A percentile compares a stretch with the other conserved stretches of the same genome.
These are phyloP conservation scores for Peronosclerospora sorghi DNA, from an alignment of 352 stramenopile genomes.

Conservation along the genomic window DNA sequence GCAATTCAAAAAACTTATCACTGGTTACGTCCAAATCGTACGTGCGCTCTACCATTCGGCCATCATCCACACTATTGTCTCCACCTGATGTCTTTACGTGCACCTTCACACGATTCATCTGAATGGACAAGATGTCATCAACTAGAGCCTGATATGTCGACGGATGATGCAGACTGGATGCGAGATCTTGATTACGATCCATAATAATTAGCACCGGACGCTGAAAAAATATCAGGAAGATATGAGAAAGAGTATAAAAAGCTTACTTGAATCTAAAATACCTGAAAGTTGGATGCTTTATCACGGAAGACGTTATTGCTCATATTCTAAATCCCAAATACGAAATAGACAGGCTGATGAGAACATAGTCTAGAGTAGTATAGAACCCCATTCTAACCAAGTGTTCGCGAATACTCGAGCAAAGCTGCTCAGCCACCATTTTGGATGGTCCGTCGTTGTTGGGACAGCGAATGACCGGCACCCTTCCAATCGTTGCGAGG, in stretches of 20 bases:
- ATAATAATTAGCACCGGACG: slow-evolving; percentile 94
- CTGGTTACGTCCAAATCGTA: slow-evolving; percentile 76
- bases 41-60: slow-evolving; percentile 40
- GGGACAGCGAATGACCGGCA: slow-evolving; percentile 94
- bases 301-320: slow-evolving; percentile 64
- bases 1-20: slow-evolving; percentile 76
- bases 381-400: slow-evolving; percentile 23
- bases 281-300: slow-evolving; percentile 50
- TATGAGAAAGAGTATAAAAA: slow-evolving; percentile 2
- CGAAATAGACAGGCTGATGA: not conserved
- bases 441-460: slow-evolving; percentile 89
- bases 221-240: slow-evolving; percentile 14
- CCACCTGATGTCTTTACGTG: slow-evolving; percentile 45
- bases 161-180: slow-evolving; percentile 91
- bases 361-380: not conserved
- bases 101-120: slow-evolving; percentile 94
- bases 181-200: slow-evolving; percentile 94
- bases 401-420: slow-evolving; percentile 64
- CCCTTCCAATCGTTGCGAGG: slow-evolving; percentile 84
- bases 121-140: slow-evolving; percentile 93
- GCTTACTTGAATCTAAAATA: slow-evolving; percentile 3
- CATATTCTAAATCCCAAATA: slow-evolving; percentile 21
- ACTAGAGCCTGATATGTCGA: slow-evolving; percentile 91
- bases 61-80: slow-evolving; percentile 21
- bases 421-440: slow-evolving; percentile 94